These are phyloP conservation scores for Rubroboletus satanas DNA, from an alignment of 768 basidiomycete species.

Conservation along the genomic window DNA sequence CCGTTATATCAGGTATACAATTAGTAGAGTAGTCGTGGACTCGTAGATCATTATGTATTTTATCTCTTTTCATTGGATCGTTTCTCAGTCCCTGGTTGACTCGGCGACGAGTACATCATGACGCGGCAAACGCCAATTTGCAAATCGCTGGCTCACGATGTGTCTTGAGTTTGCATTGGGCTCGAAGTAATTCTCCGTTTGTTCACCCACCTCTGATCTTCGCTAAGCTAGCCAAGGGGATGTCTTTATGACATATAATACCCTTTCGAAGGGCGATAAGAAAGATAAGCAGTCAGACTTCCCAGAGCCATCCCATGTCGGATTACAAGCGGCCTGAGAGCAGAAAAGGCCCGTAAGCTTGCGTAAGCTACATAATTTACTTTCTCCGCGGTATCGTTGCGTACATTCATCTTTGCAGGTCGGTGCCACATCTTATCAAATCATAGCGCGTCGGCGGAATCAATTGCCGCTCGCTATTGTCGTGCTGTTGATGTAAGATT, in stretches of 20 bases:
- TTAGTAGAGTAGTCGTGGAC: constrained; percentile 40
- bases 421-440: too few species aligned
- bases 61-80: background rate
- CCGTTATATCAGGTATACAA: constrained; percentile 94
- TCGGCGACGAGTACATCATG: background rate
- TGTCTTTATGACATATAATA: background rate
- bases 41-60: constrained; percentile 15
- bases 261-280: background rate
- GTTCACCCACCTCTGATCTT: background rate
- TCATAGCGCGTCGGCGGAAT: too few species aligned
- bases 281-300: background rate
- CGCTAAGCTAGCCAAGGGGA: background rate
- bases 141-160: too few species aligned
- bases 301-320: too few species aligned
- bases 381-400: too few species aligned
- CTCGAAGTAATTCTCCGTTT: background rate
- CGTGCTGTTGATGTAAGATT: background rate
- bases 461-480: too few species aligned
- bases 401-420: too few species aligned
- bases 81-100: background rate
- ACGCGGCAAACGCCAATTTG: too few species aligned
- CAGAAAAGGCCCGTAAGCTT: too few species aligned
- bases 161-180: background rate
- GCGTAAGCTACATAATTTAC: too few species aligned
- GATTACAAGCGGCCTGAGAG: too few species aligned